These are phyloP conservation scores for Phoma sp. DNA, from an alignment of 2,329 filamentous ascomycete genomes.

Conservation along the genomic window DNA sequence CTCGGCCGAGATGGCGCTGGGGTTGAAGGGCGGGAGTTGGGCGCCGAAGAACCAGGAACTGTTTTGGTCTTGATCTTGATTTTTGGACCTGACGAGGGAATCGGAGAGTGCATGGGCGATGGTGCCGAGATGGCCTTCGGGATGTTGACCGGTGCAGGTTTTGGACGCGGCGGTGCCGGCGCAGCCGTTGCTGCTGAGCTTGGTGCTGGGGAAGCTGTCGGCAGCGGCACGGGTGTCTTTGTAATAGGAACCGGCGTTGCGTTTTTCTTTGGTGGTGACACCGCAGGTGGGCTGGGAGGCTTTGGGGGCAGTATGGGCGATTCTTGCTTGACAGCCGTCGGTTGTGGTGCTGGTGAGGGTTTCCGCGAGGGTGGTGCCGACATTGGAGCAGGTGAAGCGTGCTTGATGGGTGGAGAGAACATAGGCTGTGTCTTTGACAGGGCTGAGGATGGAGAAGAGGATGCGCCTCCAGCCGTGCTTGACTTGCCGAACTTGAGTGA, in stretches of 20 bases:
- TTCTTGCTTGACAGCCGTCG: constrained; percentile 20
- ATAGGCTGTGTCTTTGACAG: constrained; percentile 21
- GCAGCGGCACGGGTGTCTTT: background rate
- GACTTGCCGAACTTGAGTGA: constrained; percentile 34
- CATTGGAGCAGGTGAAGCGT: constrained; percentile 24
- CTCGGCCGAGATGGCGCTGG: constrained; percentile 20
- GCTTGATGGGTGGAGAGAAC: constrained; percentile 27
- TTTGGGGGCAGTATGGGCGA: constrained; percentile 28
- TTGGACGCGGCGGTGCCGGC: constrained; percentile 14
- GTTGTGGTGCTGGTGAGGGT: constrained; percentile 24
- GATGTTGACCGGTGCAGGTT: constrained; percentile 24
- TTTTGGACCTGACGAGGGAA: constrained; percentile 33
- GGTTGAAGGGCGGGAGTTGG: constrained; percentile 29
- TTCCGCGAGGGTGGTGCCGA: constrained; percentile 24
- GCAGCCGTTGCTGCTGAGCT: constrained; percentile 14
- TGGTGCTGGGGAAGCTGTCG: constrained; percentile 10
- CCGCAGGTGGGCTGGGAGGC: constrained; percentile 16
- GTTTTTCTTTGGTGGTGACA: constrained; percentile 23
- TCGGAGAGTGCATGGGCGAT: constrained; percentile 34
- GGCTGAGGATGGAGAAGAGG: constrained; percentile 24
- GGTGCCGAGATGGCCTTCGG: constrained; percentile 28
- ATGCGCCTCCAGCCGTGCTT: constrained; percentile 11
- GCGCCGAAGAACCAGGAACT: constrained; percentile 25
- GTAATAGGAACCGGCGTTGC: constrained; percentile 26
- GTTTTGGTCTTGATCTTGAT: constrained; percentile 40